A percentile compares a stretch with the other conserved stretches of the same genome.
phyloP scores from a whole-genome alignment of 495 filamentous ascomycete genomes.

The Podospora bellae-mahoneyi region DNA sequence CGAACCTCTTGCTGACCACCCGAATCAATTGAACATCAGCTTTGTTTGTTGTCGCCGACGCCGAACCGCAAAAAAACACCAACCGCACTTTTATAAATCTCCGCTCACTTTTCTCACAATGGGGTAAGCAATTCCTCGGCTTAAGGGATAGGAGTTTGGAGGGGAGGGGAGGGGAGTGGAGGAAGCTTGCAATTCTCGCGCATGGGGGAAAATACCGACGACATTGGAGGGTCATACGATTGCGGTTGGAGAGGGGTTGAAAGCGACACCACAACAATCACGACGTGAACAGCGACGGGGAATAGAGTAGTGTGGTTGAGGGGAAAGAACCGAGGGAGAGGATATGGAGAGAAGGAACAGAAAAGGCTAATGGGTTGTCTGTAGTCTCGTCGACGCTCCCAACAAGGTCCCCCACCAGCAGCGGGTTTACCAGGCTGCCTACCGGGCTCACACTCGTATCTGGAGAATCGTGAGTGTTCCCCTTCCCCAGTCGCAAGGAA shows the following conservation, averaged over 20 bases:
- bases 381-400: slow-evolving; percentile 69
- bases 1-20: slow-evolving; percentile 27
- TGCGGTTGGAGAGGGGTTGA: neutral
- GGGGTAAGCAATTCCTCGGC: slow-evolving; percentile 21
- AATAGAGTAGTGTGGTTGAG: neutral
- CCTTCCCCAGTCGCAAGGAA: neutral
- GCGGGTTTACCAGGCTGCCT: slow-evolving; percentile 75
- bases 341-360: neutral
- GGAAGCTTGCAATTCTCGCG: slow-evolving; percentile 7
- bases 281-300: neutral
- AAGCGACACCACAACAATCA: neutral
- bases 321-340: neutral
- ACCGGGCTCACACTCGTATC: slow-evolving; percentile 64
- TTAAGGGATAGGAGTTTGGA: neutral
- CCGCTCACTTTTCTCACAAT: slow-evolving; percentile 21
- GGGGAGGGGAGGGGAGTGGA: neutral
- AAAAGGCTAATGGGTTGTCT: slow-evolving; percentile 18
- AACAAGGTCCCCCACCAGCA: slow-evolving; percentile 87
- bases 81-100: neutral
- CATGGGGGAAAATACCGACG: neutral
- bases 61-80: neutral
- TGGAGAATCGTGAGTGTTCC: slow-evolving; percentile 76
- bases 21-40: slow-evolving; percentile 13
- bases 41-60: neutral
- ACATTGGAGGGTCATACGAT: slow-evolving; percentile 3